Base-by-base conservation (phyloP, 768 basidiomycete species). In the Mycena filopes region DNA sequence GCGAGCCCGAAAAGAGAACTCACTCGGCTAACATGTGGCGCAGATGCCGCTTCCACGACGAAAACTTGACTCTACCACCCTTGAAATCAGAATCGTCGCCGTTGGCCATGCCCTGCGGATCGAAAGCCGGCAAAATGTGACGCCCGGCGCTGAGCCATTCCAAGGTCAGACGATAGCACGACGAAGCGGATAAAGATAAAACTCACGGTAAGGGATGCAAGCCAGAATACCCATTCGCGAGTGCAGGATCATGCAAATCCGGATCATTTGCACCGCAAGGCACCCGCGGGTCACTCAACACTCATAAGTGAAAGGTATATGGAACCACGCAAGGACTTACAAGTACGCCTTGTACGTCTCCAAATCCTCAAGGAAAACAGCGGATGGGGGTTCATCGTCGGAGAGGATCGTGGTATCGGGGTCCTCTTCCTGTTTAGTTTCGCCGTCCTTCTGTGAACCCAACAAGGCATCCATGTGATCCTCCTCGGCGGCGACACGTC, bases 321-420 rank as follows among this genome's bases (percentile, higher is more conserved):
- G 7, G 15, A 12, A 9, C 3, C 11, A 47, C 10, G 18, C 7
- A 47, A 28, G 20, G 16, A 38, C 45, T 10, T 5, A 58, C 56
- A 15, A 58, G 18, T 38, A 40, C 1, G 46, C 16, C 20, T 40
- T 58, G 25, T 58, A 58, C 1, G 45, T 48, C 25, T 58, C 56
- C 7, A 58, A 5, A 20, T 48, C 46, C 21, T 58, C 56, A 18
- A 58, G 23, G 33, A 58, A 58, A 4, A 58, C 46, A 3, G 28
- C 20, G 3, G 56, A n/a, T 0, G 38, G 29, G 6, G 23, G 10
- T 4, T 55, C 40, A 15, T n/a, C n/a, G n/a, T n/a, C n/a, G n/a
- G n/a, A n/a, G n/a, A n/a, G n/a, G n/a, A n/a, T n/a, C n/a, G n/a
- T n/a, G n/a, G 12, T 43, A 16, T 41, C 21, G 12, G 31, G 12